These are phyloP conservation scores for Austroboletus novae-zelandiae DNA, from an alignment of 1,284 basidiomycete species.

Conservation along the genomic window DNA sequence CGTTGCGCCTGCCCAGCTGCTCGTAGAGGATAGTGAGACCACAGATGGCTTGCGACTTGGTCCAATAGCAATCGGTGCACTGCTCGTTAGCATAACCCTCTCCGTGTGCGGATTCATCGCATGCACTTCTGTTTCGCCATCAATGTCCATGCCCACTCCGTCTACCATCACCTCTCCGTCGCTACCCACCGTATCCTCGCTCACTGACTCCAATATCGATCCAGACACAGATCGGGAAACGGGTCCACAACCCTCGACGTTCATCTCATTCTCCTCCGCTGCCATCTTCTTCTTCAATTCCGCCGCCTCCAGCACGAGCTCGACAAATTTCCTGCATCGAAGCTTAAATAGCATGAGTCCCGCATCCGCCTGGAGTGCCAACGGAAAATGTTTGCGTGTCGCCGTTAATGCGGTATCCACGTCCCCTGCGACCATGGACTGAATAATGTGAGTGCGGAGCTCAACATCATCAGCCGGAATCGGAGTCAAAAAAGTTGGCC, in stretches of 20 bases:
- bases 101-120: slow-evolving; percentile 19
- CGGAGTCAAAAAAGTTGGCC: slow-evolving; percentile 6
- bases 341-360: slow-evolving; percentile 73
- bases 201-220: slow-evolving; percentile 26
- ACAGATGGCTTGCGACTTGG: slow-evolving; percentile 28
- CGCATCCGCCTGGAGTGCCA: slow-evolving; percentile 62
- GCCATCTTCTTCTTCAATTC: slow-evolving; percentile 62
- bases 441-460: slow-evolving; percentile 65
- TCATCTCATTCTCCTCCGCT: slow-evolving; percentile 33
- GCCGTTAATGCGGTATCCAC: slow-evolving; percentile 66
- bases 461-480: slow-evolving; percentile 50
- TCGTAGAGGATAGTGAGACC: slow-evolving; percentile 24
- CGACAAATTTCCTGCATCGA: slow-evolving; percentile 79
- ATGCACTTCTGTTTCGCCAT: slow-evolving; percentile 34
- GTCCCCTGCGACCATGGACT: slow-evolving; percentile 65
- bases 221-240: slow-evolving; percentile 29
- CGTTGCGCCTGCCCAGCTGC: slow-evolving; percentile 28
- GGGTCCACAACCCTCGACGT: slow-evolving; percentile 26
- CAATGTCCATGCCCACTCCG: slow-evolving; percentile 52
- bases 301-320: slow-evolving; percentile 67
- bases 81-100: slow-evolving; percentile 19
- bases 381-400: slow-evolving; percentile 53
- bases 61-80: slow-evolving; percentile 32
- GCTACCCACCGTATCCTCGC: slow-evolving; percentile 25
- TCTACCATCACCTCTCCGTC: slow-evolving; percentile 34